Conservation (phyloP, 495 filamentous ascomycete species). For the Podospora tetraspora region DNA sequence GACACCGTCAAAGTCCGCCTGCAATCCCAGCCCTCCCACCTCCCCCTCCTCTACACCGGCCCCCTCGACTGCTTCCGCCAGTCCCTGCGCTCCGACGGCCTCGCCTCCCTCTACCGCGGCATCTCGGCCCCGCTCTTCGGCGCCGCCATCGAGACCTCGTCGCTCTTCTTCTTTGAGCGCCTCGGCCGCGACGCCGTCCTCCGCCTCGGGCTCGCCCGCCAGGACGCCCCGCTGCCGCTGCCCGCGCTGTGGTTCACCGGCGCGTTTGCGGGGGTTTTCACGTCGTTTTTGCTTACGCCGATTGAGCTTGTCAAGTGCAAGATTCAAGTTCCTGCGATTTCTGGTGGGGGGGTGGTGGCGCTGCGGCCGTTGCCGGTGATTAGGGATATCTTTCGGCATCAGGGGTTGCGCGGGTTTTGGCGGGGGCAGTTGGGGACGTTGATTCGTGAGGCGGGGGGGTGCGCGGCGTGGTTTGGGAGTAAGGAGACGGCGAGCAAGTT, state of each 20-base stretch:
- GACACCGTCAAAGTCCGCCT: conserved; percentile 91
- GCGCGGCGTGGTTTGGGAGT: conserved; percentile 90
- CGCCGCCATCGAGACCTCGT: conserved; percentile 89
- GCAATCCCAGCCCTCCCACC: conserved; percentile 75
- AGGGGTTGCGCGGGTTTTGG: conserved; percentile 88
- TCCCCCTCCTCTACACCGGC: conserved; percentile 76
- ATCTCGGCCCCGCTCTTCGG: conserved; percentile 87
- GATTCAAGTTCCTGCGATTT: conserved; percentile 68
- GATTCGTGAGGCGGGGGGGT: conserved; percentile 88
- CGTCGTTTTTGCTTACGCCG: conserved; percentile 83
- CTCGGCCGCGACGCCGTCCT: conserved; percentile 55
- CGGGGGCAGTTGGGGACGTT: conserved; percentile 89
- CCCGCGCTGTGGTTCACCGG: conserved; percentile 68
- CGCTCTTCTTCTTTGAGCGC: conserved; percentile 87
- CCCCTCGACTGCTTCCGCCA: conserved; percentile 92
- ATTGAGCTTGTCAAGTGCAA: conserved; percentile 98
- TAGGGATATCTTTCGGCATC: conserved; percentile 66
- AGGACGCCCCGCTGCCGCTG: conserved; percentile 58
- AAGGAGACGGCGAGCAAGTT: conserved; percentile 75
- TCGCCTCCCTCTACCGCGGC: conserved; percentile 84
- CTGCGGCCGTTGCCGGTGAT: conserved; percentile 54
- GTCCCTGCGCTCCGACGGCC: conserved; percentile 66
- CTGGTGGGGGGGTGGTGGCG: conserved; percentile 24
- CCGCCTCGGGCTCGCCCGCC: conserved; percentile 46
- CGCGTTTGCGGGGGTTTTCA: conserved; percentile 81